These are phyloP conservation scores for Meyerozyma elateridarum DNA, from an alignment of 1,139 yeast genomes.

Conservation along the genomic window DNA sequence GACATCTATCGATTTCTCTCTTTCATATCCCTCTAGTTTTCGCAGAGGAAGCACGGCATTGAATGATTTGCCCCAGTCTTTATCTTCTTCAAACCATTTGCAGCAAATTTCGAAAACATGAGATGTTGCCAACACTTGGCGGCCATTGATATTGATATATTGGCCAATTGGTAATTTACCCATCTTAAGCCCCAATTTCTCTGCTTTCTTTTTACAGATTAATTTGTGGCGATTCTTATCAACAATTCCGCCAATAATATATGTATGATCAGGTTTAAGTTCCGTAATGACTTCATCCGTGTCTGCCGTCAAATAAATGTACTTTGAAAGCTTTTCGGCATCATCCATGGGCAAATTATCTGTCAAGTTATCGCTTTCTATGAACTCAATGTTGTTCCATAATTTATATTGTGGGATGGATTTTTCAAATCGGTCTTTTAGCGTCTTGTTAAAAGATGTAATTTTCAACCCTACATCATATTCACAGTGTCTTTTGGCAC, in stretches of 20 bases:
- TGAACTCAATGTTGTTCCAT: constrained; percentile 64
- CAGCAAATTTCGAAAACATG: constrained; percentile 87
- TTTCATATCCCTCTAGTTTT: constrained; percentile 40
- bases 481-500: constrained; percentile 63
- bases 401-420: constrained; percentile 52
- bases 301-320: constrained; percentile 81
- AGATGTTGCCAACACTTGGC: constrained; percentile 87
- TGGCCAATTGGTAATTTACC: constrained; percentile 86
- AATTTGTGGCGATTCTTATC: constrained; percentile 90
- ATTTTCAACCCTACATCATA: constrained; percentile 58
- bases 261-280: constrained; percentile 66
- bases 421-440: constrained; percentile 65
- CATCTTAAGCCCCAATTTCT: constrained; percentile 62
- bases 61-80: constrained; percentile 84
- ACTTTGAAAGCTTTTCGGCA: constrained; percentile 33
- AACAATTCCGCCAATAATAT: constrained; percentile 92
- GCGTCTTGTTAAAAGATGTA: constrained; percentile 61
- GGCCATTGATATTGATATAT: constrained; percentile 74
- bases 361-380: constrained; percentile 40
- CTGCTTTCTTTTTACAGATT: constrained; percentile 79
- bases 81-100: constrained; percentile 64
- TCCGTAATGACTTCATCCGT: constrained; percentile 62
- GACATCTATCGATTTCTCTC: too few species aligned
- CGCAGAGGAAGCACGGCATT: constrained; percentile 80
- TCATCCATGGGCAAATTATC: constrained; percentile 28